Evolutionary conservation across 306 rosid genomes (phyloP).

Genomic region (Glycine latifolia): DNA sequence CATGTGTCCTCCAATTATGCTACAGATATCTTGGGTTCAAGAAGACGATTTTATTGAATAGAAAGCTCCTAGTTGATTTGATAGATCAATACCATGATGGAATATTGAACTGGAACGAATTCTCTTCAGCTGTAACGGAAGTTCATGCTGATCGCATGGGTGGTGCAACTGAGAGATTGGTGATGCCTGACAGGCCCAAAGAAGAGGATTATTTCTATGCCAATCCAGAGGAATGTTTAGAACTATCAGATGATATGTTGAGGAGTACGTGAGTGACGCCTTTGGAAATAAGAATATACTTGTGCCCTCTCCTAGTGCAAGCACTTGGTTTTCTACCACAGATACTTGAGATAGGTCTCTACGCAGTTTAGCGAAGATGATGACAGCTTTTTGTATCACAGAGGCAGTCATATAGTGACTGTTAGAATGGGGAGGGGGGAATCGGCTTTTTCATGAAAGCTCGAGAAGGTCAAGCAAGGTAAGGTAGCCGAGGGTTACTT

Average conservation of each 20-base stretch:
- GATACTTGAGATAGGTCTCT: slow-evolving; percentile 51
- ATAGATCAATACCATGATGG: slow-evolving; percentile 73
- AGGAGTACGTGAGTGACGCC: slow-evolving; percentile 63
- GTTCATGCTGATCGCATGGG: slow-evolving; percentile 92
- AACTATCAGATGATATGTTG: slow-evolving; percentile 55
- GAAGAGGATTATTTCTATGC: slow-evolving; percentile 92
- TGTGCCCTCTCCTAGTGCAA: slow-evolving; percentile 54
- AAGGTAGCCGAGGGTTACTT: slow-evolving; percentile 49
- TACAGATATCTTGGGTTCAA: slow-evolving; percentile 86
- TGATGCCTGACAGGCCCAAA: slow-evolving; percentile 86
- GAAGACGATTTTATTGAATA: slow-evolving; percentile 82
- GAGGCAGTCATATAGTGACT: slow-evolving; percentile 53
- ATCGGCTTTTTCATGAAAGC: slow-evolving; percentile 48
- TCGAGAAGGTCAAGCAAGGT: slow-evolving; percentile 50
- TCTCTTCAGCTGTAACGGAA: slow-evolving; percentile 80
- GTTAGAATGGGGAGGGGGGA: slow-evolving; percentile 35
- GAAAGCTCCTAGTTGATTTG: slow-evolving; percentile 83
- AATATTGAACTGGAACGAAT: slow-evolving; percentile 70
- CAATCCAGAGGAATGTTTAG: slow-evolving; percentile 91
- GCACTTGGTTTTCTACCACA: slow-evolving; percentile 54
- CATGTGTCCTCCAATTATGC: slow-evolving; percentile 35
- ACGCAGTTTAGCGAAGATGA: slow-evolving; percentile 48
- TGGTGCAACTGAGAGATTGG: slow-evolving; percentile 67
- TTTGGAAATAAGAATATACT: slow-evolving; percentile 49
- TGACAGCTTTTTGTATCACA: slow-evolving; percentile 49